A percentile compares a stretch with the other conserved stretches of the same genome.
phyloP scores from a whole-genome alignment of 164 flowering plant species.

The Vitis riparia region DNA sequence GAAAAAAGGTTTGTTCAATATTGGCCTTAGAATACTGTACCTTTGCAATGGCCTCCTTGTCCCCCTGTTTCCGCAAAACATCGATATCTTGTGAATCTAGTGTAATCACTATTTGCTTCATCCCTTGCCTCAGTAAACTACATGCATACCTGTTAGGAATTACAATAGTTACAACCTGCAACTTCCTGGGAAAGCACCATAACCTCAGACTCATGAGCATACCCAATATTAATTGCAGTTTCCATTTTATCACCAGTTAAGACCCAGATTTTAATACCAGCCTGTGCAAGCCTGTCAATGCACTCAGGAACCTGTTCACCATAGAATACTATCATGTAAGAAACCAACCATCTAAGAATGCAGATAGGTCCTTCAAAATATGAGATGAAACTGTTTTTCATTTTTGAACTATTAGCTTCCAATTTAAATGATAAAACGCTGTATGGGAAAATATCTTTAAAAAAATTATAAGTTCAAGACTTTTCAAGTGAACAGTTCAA shows the following conservation, averaged over 20 bases:
- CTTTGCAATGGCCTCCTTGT: conserved; percentile 63
- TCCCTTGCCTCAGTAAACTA: conserved; percentile 69
- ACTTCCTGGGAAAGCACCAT: background rate
- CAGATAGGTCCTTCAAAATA: background rate
- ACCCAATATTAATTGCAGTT: conserved; percentile 96
- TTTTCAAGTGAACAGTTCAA: background rate
- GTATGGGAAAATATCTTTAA: background rate
- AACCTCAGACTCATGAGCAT: background rate
- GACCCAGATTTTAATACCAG: conserved; percentile 86
- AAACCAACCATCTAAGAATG: background rate
- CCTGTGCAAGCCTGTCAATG: conserved; percentile 73
- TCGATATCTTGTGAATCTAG: conserved; percentile 61
- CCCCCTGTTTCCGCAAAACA: conserved; percentile 63
- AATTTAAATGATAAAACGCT: background rate
- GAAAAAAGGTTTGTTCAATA: background rate
- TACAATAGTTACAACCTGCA: conserved; percentile 9
- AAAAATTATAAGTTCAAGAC: no score
- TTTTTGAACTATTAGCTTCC: background rate
- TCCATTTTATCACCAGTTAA: conserved; percentile 92
- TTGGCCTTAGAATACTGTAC: conserved; percentile 34
- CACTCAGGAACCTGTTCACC: conserved; percentile 79
- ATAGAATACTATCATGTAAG: conserved; percentile 3
- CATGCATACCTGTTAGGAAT: conserved; percentile 70
- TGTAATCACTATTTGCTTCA: conserved; percentile 70
- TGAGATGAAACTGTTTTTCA: background rate